Evolutionary conservation across 2,329 filamentous ascomycete species (phyloP).

Genomic region (Neoscytalidium dimidiatum): DNA sequence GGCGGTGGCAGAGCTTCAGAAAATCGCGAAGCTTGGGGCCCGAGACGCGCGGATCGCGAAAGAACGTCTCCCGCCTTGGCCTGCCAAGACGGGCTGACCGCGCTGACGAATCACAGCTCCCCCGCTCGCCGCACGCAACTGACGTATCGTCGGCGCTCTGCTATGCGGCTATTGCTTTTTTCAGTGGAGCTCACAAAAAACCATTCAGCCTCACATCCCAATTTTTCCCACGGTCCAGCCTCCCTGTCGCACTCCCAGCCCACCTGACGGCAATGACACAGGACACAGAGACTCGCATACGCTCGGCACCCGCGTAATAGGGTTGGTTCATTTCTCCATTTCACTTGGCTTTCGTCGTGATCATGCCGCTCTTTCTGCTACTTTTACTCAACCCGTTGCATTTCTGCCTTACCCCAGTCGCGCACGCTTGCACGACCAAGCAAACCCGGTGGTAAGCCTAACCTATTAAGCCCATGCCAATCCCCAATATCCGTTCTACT

Average conservation of each 20-base stretch:
- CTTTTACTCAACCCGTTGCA: neutral
- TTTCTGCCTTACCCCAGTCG: neutral
- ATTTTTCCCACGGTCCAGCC: neutral
- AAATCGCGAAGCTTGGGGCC: constrained; percentile 17
- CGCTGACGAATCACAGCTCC: constrained; percentile 7
- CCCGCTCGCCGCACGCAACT: neutral
- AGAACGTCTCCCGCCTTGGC: neutral
- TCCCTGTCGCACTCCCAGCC: neutral
- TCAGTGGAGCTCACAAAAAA: neutral
- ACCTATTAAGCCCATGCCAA: neutral
- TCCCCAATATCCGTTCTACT: constrained; percentile 1
- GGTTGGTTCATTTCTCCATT: neutral
- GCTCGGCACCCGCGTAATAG: no score
- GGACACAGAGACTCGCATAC: no score
- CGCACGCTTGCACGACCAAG: neutral
- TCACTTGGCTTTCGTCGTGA: neutral
- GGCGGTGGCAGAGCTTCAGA: constrained; percentile 1
- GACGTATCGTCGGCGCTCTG: neutral
- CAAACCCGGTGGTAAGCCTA: constrained; percentile 8
- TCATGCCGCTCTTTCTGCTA: neutral
- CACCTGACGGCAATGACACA: neutral
- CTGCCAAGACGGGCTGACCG: neutral
- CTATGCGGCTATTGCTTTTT: constrained; percentile 5
- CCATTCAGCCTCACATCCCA: neutral
- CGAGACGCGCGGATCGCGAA: constrained; percentile 13